Percentiles rank a stretch among this genome's conserved stretches.
Conservation (phyloP, 371 early-diverging fungal species). For the Phascolomyces articulosus region DNA sequence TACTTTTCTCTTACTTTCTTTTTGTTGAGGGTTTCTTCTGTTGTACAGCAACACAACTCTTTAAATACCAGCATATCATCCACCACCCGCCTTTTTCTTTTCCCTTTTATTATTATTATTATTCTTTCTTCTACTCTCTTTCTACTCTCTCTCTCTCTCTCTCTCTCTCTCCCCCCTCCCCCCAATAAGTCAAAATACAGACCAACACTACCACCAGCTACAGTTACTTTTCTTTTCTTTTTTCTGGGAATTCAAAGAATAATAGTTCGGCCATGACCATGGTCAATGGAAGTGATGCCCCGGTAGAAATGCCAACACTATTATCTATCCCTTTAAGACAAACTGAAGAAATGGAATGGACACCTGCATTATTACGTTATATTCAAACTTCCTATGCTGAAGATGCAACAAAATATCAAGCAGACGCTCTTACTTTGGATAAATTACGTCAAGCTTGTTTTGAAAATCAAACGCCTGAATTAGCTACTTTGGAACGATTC, state of each 20-base stretch:
- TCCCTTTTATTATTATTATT: too few relatives aligned
- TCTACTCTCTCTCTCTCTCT: too few relatives aligned
- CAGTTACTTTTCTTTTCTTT: constrained; percentile 8
- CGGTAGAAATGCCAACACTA: constrained; percentile 18
- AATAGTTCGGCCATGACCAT: constrained; percentile 1
- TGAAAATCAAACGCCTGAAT: constrained; percentile 4
- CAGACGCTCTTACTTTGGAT: constrained; percentile 33
- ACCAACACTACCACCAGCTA: too few relatives aligned
- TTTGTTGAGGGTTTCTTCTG: too few relatives aligned
- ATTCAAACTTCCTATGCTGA: constrained; percentile 46
- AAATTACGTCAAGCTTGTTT: constrained; percentile 28
- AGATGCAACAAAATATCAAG: constrained; percentile 32
- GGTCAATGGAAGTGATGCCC: neutral
- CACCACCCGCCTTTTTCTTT: too few relatives aligned
- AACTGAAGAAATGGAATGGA: constrained; percentile 27
- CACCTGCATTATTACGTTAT: constrained; percentile 33
- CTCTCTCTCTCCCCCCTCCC: too few relatives aligned
- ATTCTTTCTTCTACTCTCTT: too few relatives aligned
- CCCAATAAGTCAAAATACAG: too few relatives aligned
- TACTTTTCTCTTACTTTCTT: too few relatives aligned
- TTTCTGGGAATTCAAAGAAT: neutral
- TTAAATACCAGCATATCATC: too few relatives aligned
- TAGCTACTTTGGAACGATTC: constrained; percentile 28
- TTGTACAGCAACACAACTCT: too few relatives aligned
- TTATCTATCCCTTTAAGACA: constrained; percentile 21